phyloP scores from a whole-genome alignment of 495 filamentous ascomycete genomes.

The Margaritispora aquatica region DNA sequence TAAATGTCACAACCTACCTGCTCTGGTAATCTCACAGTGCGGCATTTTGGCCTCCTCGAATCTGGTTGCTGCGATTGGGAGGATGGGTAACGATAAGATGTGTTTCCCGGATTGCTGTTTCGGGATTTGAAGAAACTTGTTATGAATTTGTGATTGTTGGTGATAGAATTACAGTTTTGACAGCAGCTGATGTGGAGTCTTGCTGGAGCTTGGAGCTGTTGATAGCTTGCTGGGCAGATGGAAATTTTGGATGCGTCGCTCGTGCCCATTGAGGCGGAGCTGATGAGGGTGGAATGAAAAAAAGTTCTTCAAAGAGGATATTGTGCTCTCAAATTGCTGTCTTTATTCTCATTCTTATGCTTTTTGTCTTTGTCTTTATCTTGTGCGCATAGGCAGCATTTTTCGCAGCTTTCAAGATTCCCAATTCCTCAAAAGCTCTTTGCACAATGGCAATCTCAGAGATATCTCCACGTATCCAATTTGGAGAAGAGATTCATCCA shows the following conservation, averaged over 20 bases:
- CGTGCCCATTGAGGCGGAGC: background rate
- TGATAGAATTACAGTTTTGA: too few species aligned
- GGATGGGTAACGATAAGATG: background rate
- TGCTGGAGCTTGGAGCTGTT: background rate
- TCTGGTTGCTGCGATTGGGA: slow-evolving; percentile 19
- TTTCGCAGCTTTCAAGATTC: background rate
- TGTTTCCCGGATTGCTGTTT: background rate
- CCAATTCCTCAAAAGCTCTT: background rate
- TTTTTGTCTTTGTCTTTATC: background rate
- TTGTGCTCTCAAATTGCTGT: too few species aligned
- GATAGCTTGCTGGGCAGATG: background rate
- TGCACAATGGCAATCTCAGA: slow-evolving; percentile 13
- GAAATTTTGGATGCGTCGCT: background rate
- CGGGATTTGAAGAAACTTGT: too few species aligned
- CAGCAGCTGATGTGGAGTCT: background rate
- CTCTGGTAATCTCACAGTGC: slow-evolving; percentile 10
- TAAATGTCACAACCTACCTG: too few species aligned
- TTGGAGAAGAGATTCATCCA: slow-evolving; percentile 18
- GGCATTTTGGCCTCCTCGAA: slow-evolving; percentile 26
- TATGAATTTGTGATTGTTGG: too few species aligned
- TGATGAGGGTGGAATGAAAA: background rate
- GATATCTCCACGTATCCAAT: slow-evolving; percentile 7
- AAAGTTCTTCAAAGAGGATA: too few species aligned
- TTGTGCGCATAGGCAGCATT: background rate
- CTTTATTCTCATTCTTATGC: too few species aligned